Percentiles rank a stretch among this genome's conserved stretches.
Conservation (phyloP, 2,329 filamentous ascomycete species). For the Ophiostoma ulmi region DNA sequence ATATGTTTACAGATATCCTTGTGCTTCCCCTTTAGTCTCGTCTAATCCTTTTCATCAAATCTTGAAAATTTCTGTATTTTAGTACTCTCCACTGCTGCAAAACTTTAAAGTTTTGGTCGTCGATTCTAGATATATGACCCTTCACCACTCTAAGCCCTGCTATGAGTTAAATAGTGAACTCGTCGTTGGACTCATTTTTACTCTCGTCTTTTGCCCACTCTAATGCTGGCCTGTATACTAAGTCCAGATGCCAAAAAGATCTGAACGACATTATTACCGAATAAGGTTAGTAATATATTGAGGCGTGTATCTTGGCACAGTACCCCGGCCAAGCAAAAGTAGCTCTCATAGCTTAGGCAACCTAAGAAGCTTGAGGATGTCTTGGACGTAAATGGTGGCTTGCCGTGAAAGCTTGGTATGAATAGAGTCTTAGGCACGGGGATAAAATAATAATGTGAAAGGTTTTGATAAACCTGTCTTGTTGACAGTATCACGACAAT, state of each 20-base stretch:
- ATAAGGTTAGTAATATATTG: too few relatives aligned
- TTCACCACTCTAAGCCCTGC: too few relatives aligned
- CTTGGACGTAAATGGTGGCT: not conserved
- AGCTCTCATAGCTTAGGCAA: too few relatives aligned
- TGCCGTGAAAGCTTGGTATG: not conserved
- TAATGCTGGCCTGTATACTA: too few relatives aligned
- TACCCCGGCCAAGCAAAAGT: too few relatives aligned
- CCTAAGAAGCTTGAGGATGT: not conserved
- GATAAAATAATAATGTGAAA: not conserved
- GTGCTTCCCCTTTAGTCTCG: slow-evolving; percentile 42
- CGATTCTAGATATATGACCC: not conserved
- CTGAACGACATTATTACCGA: too few relatives aligned
- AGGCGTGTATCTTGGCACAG: too few relatives aligned
- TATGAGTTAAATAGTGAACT: not conserved
- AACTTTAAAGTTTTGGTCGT: not conserved
- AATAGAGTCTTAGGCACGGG: not conserved
- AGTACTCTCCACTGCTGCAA: not conserved
- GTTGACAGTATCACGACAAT: not conserved
- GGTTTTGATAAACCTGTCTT: too few relatives aligned
- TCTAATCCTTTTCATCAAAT: not conserved
- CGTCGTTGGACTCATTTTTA: too few relatives aligned
- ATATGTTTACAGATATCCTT: slow-evolving; percentile 61
- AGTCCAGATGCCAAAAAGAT: too few relatives aligned
- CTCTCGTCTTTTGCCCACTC: too few relatives aligned
- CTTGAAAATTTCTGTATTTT: not conserved